These are phyloP conservation scores for Emmonsiellopsis sp. DNA, from an alignment of 2,329 filamentous ascomycete species.

Conservation along the genomic window DNA sequence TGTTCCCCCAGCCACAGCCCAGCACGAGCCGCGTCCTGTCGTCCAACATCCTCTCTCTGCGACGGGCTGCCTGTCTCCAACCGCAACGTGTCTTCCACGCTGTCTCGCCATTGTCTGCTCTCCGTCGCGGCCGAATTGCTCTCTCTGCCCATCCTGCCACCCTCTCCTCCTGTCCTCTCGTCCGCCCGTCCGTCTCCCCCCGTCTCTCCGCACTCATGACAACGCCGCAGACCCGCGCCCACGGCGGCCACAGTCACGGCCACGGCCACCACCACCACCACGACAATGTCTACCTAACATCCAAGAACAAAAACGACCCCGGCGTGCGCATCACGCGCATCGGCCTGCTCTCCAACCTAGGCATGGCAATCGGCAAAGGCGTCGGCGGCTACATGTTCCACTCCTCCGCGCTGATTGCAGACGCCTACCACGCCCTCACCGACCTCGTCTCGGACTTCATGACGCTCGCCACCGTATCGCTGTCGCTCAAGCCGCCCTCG, in stretches of 20 bases:
- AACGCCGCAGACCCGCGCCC: slow-evolving; percentile 39
- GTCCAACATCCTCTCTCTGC: too few species aligned
- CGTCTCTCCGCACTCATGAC: slow-evolving; percentile 24
- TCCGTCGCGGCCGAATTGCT: slow-evolving; percentile 8
- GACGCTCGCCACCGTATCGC: slow-evolving; percentile 88
- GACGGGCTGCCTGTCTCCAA: background rate
- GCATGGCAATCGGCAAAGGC: slow-evolving; percentile 90
- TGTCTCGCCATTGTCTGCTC: slow-evolving; percentile 1
- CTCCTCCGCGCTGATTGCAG: slow-evolving; percentile 84
- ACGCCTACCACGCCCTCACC: slow-evolving; percentile 90
- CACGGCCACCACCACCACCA: slow-evolving; percentile 68
- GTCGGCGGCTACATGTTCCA: slow-evolving; percentile 90
- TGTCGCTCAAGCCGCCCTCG: slow-evolving; percentile 78
- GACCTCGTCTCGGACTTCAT: slow-evolving; percentile 92
- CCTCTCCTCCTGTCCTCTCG: slow-evolving; percentile 2
- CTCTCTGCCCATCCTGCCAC: slow-evolving; percentile 12
- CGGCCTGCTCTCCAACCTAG: slow-evolving; percentile 78
- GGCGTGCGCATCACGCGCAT: slow-evolving; percentile 89
- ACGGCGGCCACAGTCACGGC: slow-evolving; percentile 35
- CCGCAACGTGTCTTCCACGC: background rate
- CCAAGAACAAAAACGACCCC: slow-evolving; percentile 78
- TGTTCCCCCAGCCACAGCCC: slow-evolving; percentile 16
- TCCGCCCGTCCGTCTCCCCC: slow-evolving; percentile 5
- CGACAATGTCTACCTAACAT: slow-evolving; percentile 75
- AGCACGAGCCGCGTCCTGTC: background rate